Evolutionary conservation across 1,284 basidiomycete genomes (phyloP).

Genomic region (Melanopsichium pennsylvanicum): DNA sequence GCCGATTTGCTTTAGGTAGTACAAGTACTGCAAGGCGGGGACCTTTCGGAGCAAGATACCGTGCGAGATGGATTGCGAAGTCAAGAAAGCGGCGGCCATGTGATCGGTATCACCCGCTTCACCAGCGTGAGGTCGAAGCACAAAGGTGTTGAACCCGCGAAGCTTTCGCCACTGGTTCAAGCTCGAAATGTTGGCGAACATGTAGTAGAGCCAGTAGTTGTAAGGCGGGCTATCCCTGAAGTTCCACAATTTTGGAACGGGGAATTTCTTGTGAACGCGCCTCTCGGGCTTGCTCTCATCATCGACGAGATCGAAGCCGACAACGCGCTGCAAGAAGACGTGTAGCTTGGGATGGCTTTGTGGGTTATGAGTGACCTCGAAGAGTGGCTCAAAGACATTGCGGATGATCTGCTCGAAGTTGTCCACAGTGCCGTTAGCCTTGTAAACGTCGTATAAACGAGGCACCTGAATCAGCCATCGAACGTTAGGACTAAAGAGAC

Average conservation of each 20-base stretch:
- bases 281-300: constrained; percentile 96
- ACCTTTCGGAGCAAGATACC: constrained; percentile 97
- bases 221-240: constrained; percentile 89
- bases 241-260: constrained; percentile 90
- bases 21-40: constrained; percentile 77
- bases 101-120: constrained; percentile 99
- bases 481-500: constrained; percentile 94
- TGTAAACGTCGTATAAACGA: constrained; percentile 94
- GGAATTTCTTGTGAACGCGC: constrained; percentile 92
- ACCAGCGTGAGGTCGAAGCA: constrained; percentile 94
- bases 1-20: constrained; percentile 72
- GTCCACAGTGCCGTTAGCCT: constrained; percentile 81
- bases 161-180: constrained; percentile 87
- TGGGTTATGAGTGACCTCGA: constrained; percentile 95
- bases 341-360: constrained; percentile 89
- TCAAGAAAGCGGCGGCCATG: constrained; percentile 91
- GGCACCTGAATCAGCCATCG: constrained; percentile 98
- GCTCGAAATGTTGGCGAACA: constrained; percentile 95
- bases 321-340: constrained; percentile 90
- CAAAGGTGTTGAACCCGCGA: constrained; percentile 92
- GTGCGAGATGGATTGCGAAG: constrained; percentile 97
- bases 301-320: constrained; percentile 97
- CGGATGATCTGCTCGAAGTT: constrained; percentile 90
- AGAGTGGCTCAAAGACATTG: constrained; percentile 90
- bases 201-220: constrained; percentile 93